Evolutionary conservation across 2,329 filamentous ascomycete genomes (phyloP).

Genomic region (Tetracladium maxilliforme): DNA sequence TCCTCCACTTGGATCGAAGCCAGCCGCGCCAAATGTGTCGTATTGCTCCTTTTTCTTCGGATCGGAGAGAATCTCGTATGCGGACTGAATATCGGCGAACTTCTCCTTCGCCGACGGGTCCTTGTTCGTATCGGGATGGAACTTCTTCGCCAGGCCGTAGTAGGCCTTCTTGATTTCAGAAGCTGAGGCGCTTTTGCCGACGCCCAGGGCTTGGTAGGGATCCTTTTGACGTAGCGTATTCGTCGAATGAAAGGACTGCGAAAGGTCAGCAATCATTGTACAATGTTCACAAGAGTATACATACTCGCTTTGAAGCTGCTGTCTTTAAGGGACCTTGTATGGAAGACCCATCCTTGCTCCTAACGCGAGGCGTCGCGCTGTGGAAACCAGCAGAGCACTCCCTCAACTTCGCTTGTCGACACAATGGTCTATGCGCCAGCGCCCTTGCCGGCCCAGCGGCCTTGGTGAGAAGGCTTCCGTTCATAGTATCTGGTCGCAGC

Average conservation of each 20-base stretch:
- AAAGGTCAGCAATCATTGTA: slow-evolving; percentile 20
- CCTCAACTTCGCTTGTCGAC: slow-evolving; percentile 7
- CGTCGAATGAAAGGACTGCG: slow-evolving; percentile 45
- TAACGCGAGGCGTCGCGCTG: slow-evolving; percentile 1
- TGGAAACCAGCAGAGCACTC: slow-evolving; percentile 5
- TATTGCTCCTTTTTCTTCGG: slow-evolving; percentile 85
- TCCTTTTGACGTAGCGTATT: slow-evolving; percentile 48
- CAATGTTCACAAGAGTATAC: background rate
- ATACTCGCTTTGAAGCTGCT: slow-evolving; percentile 1
- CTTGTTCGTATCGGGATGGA: slow-evolving; percentile 95
- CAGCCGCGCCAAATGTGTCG: slow-evolving; percentile 78
- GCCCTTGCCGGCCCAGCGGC: too few relatives aligned
- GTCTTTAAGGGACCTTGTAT: too few relatives aligned
- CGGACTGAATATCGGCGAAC: slow-evolving; percentile 82
- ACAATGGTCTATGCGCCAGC: too few relatives aligned
- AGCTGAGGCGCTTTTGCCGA: slow-evolving; percentile 65
- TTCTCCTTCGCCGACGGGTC: slow-evolving; percentile 86
- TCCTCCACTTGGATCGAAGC: slow-evolving; percentile 56
- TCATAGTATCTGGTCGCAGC: too few relatives aligned
- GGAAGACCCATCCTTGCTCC: background rate
- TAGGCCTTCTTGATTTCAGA: slow-evolving; percentile 96
- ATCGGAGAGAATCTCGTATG: slow-evolving; percentile 89
- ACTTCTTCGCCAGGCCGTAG: slow-evolving; percentile 95
- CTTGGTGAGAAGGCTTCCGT: too few relatives aligned
- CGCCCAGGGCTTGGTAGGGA: slow-evolving; percentile 77